phyloP scores from a whole-genome alignment of 805 yeast genomes.

The Candida alai region DNA sequence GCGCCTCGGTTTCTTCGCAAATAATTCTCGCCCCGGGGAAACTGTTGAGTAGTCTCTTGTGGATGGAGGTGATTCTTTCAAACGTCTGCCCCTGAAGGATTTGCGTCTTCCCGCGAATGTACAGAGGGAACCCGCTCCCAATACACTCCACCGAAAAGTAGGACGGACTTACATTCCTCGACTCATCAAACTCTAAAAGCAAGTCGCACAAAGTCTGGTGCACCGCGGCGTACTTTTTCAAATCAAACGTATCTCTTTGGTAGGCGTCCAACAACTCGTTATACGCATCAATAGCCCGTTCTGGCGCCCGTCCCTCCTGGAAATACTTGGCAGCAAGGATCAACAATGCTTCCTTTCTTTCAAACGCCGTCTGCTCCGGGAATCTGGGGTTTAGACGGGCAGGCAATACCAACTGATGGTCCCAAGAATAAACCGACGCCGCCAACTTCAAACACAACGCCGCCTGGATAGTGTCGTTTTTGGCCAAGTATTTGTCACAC shows the following conservation, averaged over 20 bases:
- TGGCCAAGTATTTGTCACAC: constrained; percentile 58
- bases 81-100: constrained; percentile 84
- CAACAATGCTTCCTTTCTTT: constrained; percentile 69
- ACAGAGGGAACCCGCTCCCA: constrained; percentile 80
- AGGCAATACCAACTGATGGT: constrained; percentile 51
- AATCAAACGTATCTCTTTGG: constrained; percentile 67
- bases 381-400: constrained; percentile 61
- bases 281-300: constrained; percentile 74
- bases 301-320: constrained; percentile 66
- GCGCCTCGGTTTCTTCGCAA: constrained; percentile 55
- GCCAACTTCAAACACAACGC: constrained; percentile 75
- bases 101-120: constrained; percentile 71
- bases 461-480: constrained; percentile 71
- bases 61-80: constrained; percentile 82
- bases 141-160: constrained; percentile 76
- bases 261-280: constrained; percentile 76
- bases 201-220: constrained; percentile 64
- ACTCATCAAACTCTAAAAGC: constrained; percentile 61
- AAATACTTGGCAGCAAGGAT: constrained; percentile 69
- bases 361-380: constrained; percentile 79
- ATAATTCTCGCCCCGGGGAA: constrained; percentile 82
- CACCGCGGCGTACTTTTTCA: constrained; percentile 68
- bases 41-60: constrained; percentile 65
- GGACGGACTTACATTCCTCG: constrained; percentile 71
- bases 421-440: constrained; percentile 77